Base-by-base conservation (phyloP, 768 basidiomycete genomes). In the Leccinum subtestaceum region DNA sequence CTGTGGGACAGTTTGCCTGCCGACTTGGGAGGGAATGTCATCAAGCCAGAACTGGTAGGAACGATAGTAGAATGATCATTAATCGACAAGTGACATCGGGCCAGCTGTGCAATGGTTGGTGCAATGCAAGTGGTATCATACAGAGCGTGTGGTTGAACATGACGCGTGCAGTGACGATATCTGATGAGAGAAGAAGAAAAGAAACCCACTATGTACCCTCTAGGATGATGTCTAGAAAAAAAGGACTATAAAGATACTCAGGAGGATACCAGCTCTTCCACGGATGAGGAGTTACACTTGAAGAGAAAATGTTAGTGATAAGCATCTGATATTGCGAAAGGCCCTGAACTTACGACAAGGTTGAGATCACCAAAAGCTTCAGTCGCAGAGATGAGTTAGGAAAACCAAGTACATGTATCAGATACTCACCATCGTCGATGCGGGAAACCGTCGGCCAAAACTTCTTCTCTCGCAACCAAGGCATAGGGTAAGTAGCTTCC, bases 311-410 rank as follows among this genome's bases (percentile, higher is more conserved):
- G 38, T 63, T 48, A 65, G 67, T 32, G 15, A 53, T 13, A 48
- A 52, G 63, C 53, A 34, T 21, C 17, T 10, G 23, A 49, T 32
- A 31, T 23, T 8, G 21, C 19, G 11, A 34, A 31, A 60, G 53
- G 11, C 15, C n/a, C n/a, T n/a, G n/a, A n/a, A n/a, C n/a, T n/a
- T n/a, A n/a, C n/a, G 69, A 93, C 81, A 29, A 98, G 81, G 72
- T 98, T 94, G 58, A 92, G 76, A 74, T 99, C 96, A 47, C 96
- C 96, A 68, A 91, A 95, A 10, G 93, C 93, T 95, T 60, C 47
- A 56, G 46, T 46, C 61, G 52, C 29, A 36, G 52, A 12, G n/a
- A 55, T 65, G 25, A 66, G 60, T 34, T 36, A 12, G 47, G 29
- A 19, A 10, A 4, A 21, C 21, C 3, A 57, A 36, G 38, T 36